Base-by-base conservation (phyloP, 805 yeast genomes). In the Geotrichum ghanense region DNA sequence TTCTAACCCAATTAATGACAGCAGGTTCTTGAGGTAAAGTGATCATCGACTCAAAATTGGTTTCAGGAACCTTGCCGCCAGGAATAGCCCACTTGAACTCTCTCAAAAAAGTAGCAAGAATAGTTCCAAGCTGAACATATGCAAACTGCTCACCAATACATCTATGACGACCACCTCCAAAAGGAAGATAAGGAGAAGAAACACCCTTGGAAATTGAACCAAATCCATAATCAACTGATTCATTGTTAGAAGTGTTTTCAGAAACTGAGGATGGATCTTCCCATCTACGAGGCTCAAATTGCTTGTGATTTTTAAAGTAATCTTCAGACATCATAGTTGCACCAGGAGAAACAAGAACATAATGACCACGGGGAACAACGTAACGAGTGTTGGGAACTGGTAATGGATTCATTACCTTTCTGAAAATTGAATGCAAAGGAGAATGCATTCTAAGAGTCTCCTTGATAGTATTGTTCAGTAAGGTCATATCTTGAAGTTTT, bases 101-200 rank as follows among this genome's bases (percentile, higher is more conserved):
- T 65, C 81, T 83, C 26, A 90, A 74, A 62, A 72, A 84, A 16
- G 87, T 76, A 34, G 85, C 68, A 60, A 92, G 70, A 50, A 92
- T 72, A 44, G 92, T 80, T 44, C 95, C 95, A 54, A 92, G 75
- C 72, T 92, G 98, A 55, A 82, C 79, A 65, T 81, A 86, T 22
- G 98, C 98, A 69, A 92, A 92, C 64, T 90, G 97, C 69, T 92
- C 98, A 63, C 98, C 98, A 60, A 92, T 90, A 70, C 98, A 92
- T 71, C 98, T 83, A 67, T 92, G 98, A 75, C 98, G 84, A 56
- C 98, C 98, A 66, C 97, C 98, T 57, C 98, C 98, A 60, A 92
- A 92, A 47, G 98, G 98, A 63, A 92, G 77, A 69, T 87, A 92
- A 49, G 97, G 95, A 40, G 96, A 86, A 24, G 85, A 72, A 45